A percentile compares a stretch with the other conserved stretches of the same genome.
Evolutionary conservation across 352 stramenopile species (phyloP).

Genomic region (Phytophthora cryptogea): DNA sequence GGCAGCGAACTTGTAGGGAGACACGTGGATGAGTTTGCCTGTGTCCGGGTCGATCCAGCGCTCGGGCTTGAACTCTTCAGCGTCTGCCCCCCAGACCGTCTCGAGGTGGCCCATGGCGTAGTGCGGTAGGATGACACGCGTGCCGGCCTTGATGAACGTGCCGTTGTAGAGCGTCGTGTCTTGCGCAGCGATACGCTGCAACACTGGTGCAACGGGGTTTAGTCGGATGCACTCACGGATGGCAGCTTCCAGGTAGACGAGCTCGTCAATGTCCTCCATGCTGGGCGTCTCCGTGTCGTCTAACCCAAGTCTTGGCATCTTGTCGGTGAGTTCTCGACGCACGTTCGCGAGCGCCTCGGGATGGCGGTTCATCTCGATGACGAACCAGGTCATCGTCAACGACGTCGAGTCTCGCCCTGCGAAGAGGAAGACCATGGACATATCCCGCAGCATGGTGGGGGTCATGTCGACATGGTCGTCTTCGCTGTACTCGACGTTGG

Average conservation of each 20-base stretch:
- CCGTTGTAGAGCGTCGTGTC: slow-evolving; percentile 72
- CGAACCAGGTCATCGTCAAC: slow-evolving; percentile 71
- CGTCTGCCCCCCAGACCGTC: slow-evolving; percentile 50
- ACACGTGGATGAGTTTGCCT: slow-evolving; percentile 30
- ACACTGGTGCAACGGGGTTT: slow-evolving; percentile 43
- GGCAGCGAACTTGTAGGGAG: slow-evolving; percentile 43
- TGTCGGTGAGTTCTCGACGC: slow-evolving; percentile 45
- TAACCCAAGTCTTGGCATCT: slow-evolving; percentile 46
- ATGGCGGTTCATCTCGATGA: slow-evolving; percentile 77
- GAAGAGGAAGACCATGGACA: slow-evolving; percentile 81
- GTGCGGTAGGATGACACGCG: slow-evolving; percentile 54
- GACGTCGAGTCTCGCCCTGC: slow-evolving; percentile 79
- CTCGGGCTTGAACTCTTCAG: slow-evolving; percentile 58
- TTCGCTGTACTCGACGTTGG: slow-evolving; percentile 15
- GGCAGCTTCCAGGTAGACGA: slow-evolving; percentile 53
- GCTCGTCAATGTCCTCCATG: slow-evolving; percentile 38
- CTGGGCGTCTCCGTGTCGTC: slow-evolving; percentile 22
- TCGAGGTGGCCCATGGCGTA: slow-evolving; percentile 62
- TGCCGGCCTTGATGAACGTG: slow-evolving; percentile 60
- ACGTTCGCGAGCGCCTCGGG: slow-evolving; percentile 36
- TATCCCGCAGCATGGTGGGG: slow-evolving; percentile 54
- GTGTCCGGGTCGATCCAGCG: slow-evolving; percentile 53
- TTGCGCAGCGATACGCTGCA: slow-evolving; percentile 41
- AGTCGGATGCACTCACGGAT: slow-evolving; percentile 56
- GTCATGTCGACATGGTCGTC: slow-evolving; percentile 20